Evolutionary conservation across 2,329 filamentous ascomycete genomes (phyloP).

Genomic region (Chaetomium sp.): DNA sequence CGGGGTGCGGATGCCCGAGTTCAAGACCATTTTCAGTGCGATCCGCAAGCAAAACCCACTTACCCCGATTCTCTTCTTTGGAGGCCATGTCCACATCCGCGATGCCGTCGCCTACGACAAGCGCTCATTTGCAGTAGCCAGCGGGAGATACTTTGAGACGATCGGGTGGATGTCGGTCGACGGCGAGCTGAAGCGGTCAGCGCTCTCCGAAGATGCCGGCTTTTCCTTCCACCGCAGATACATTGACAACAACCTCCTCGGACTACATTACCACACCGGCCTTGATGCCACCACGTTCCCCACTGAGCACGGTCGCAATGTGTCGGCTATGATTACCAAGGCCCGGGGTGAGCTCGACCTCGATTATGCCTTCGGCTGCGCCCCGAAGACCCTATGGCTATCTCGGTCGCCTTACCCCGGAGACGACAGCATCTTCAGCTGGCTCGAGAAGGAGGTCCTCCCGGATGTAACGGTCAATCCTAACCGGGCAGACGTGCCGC

Average conservation of each 20-base stretch:
- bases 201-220: conserved; percentile 35
- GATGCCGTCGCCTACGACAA: conserved; percentile 81
- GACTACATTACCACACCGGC: conserved; percentile 77
- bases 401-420: conserved; percentile 73
- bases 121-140: conserved; percentile 77
- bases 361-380: conserved; percentile 78
- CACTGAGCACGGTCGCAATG: conserved; percentile 72
- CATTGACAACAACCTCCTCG: conserved; percentile 91
- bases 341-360: conserved; percentile 72
- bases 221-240: conserved; percentile 75
- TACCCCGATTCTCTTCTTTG: conserved; percentile 87
- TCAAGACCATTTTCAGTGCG: conserved; percentile 72
- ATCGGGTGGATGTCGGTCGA: conserved; percentile 90
- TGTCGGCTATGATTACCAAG: conserved; percentile 67
- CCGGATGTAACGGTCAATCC: conserved; percentile 65
- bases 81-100: conserved; percentile 85
- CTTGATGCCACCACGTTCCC: conserved; percentile 72
- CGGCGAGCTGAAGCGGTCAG: conserved; percentile 52
- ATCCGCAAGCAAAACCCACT: conserved; percentile 77
- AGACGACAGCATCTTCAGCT: conserved; percentile 75
- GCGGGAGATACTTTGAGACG: conserved; percentile 91
- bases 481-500: conserved; percentile 60
- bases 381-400: conserved; percentile 80
- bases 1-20: conserved; percentile 78
- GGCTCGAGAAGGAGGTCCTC: conserved; percentile 75